Evolutionary conservation across 129 eudicot species (phyloP), one percentile per base, ranked within the genome.

Genomic region (Solidago caesia): DNA sequence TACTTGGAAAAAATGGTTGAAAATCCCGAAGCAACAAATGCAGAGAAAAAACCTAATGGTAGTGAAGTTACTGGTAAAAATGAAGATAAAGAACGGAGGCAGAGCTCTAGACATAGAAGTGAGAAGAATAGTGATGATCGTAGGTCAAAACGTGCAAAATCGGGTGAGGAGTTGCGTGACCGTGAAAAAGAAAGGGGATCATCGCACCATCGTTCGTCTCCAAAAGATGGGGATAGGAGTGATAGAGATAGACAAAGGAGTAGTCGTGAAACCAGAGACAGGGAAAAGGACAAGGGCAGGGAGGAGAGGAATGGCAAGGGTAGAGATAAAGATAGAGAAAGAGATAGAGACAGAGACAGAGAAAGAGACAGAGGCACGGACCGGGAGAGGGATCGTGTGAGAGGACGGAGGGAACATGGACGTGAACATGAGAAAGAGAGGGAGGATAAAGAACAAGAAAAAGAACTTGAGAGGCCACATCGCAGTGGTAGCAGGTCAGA

Each of bases 1-100:
- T 91, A 91, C 80, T 72, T 91, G 73, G 97, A 91, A 82, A 88
- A 86, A 29, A 75, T 80, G 60, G 96, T 92, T 48, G 97, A 91
- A 75, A 83, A 87, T 80, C 63, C 85, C 1, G 92, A 89, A 44
- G 75, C 75, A 64, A 81, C 78, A 58, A 83, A 81, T 52, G 51
- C 61, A 55, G 87, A 85, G 74, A 83, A 82, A 67, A 84, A 70
- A 79, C 72, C 63, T 48, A 85, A 85, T 76, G 92, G 88, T 6
- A 80, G 81, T 64, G 97, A 84, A 62, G 85, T 76, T 77, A 70
- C 43, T 48, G 72, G 60, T 58, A 86, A 82, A 45, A 49, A 71
- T 10, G 80, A 80, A 65, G 92, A 84, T 48, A 82, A 82, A 75
- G 96, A 80, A 15, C 69, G 80, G 45, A 82, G 82, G 46, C 84